Evolutionary conservation across 495 filamentous ascomycete species (phyloP), one percentile per base, ranked within the genome.

Genomic region (Aspergillus olivimuriae): DNA sequence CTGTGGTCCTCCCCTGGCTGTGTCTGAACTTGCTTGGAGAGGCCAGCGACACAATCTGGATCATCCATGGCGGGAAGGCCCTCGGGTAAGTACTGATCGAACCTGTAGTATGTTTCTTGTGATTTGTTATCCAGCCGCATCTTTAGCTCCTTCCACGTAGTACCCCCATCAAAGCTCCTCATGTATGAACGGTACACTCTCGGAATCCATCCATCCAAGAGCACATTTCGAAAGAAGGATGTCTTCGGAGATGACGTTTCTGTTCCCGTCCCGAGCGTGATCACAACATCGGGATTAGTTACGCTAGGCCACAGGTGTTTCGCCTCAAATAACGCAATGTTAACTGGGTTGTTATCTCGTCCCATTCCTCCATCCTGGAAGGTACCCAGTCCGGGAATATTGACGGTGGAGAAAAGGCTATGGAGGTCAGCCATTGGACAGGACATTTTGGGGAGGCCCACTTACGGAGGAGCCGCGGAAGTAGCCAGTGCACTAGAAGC

Each of bases 331-430:
- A 63, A 35, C 15, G 57, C 57, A 11, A 68, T 30, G 17, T 61
- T 58, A 18, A 63, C 34, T 0, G 57, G 61, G 40, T 65, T 65
- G 40, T 68, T 68, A 28, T 65, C 47, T 39, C 46, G 34, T 28
- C 41, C 48, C 39, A 67, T 45, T 7, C 56, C 63, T 20, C 59
- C 55, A 50, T 67, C 61, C 48, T 50, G 47, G 21, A 50, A 50
- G 15, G 47, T 39, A n/a, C 47, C 47, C 12, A 50, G 11, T 18
- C 41, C 47, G 14, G 41, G 41, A 17, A 50, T 44, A 44, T 50
- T 41, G 28, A 50, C 30, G n/a, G 41, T 50, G 19, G 47, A 34
- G 32, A 50, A 44, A 20, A 44, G 32, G 4, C 44, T 46, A 34
- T 32, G 11, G 22, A 18, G 12, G 18, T 46, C 26, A 41, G 35